These are phyloP conservation scores for Globisporangium cederbergense DNA, from an alignment of 352 stramenopile species.

Conservation along the genomic window DNA sequence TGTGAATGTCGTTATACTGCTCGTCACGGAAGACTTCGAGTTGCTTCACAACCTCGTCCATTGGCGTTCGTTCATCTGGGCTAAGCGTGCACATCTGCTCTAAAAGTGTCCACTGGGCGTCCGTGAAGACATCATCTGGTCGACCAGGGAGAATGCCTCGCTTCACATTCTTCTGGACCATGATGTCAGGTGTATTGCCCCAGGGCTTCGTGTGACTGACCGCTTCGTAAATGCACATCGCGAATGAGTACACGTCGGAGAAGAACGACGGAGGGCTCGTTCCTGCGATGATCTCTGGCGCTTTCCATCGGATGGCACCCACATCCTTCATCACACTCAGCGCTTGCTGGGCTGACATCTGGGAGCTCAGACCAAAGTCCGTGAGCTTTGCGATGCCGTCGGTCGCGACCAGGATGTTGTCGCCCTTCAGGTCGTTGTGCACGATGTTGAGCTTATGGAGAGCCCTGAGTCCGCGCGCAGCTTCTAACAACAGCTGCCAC, in stretches of 20 bases:
- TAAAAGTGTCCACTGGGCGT: background rate
- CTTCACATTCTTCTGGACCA: background rate
- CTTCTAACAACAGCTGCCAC: constrained; percentile 4
- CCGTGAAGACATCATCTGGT: background rate
- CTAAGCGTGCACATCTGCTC: background rate
- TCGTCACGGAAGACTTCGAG: background rate
- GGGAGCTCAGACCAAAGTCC: constrained; percentile 3
- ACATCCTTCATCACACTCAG: background rate
- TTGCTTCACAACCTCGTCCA: background rate
- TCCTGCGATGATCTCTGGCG: background rate
- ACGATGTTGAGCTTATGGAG: background rate
- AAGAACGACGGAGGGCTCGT: background rate
- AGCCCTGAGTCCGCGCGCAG: background rate
- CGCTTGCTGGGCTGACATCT: background rate
- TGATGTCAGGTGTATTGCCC: background rate
- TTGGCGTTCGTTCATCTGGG: background rate
- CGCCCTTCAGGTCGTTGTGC: constrained; percentile 4
- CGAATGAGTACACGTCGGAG: constrained; percentile 8
- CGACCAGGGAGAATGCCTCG: background rate
- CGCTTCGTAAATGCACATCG: constrained; percentile 6
- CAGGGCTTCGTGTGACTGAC: background rate
- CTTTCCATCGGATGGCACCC: background rate
- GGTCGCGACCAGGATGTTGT: background rate
- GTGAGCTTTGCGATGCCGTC: constrained; percentile 6
- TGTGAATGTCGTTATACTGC: too few relatives aligned